A percentile compares a stretch with the other conserved stretches of the same genome.
phyloP scores from a whole-genome alignment of 139 green algal species.

The Chlamydomonas asymmetrica region DNA sequence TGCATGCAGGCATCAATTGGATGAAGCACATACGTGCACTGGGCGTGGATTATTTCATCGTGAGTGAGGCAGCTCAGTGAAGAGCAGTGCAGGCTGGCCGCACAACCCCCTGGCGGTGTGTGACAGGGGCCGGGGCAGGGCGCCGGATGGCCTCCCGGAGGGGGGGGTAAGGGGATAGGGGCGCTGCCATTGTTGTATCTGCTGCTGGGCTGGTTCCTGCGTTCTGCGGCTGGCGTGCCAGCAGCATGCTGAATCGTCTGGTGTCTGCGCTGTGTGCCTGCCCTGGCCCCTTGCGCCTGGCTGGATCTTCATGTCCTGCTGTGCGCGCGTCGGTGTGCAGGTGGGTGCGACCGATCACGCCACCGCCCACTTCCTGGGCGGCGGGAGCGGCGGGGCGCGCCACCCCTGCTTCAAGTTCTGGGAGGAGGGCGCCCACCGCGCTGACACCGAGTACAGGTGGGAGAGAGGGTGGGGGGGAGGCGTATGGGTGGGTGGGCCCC shows the following conservation, averaged over 20 bases:
- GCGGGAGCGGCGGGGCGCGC: constrained; percentile 4
- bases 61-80: constrained; percentile 9
- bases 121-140: not conserved
- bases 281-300: not conserved
- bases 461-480: not conserved
- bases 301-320: not conserved
- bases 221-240: not conserved
- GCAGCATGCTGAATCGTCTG: not conserved
- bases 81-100: not conserved
- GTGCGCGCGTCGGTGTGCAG: not conserved
- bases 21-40: constrained; percentile 42
- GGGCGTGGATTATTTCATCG: constrained; percentile 40
- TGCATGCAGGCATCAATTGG: constrained; percentile 46
- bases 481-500: no score
- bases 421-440: constrained; percentile 20
- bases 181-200: not conserved
- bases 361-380: constrained; percentile 12
- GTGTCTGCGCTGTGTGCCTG: not conserved
- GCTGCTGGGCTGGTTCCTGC: not conserved
- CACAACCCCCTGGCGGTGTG: not conserved
- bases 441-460: constrained; percentile 37
- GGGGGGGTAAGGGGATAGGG: not conserved
- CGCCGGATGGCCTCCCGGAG: not conserved
- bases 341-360: not conserved
- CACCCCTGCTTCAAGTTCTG: constrained; percentile 53